These are phyloP conservation scores for Lentinula raphanica DNA, from an alignment of 768 basidiomycete genomes.

Conservation along the genomic window DNA sequence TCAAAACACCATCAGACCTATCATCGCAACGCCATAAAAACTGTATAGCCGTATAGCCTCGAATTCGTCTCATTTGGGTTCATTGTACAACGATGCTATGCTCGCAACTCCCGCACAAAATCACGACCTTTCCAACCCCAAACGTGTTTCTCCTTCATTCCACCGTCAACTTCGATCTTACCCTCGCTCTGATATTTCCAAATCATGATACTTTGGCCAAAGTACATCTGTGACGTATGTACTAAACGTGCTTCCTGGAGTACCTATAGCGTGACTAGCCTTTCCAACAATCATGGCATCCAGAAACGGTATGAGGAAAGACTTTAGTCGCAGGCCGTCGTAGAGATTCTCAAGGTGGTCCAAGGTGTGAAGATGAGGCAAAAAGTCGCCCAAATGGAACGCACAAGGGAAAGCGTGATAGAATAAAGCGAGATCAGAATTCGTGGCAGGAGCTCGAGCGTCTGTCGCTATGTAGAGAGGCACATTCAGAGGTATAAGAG, in stretches of 20 bases:
- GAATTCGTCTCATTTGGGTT: too few species aligned
- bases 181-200: conserved; percentile 46
- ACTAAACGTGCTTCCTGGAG: conserved; percentile 73
- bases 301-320: conserved; percentile 55
- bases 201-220: conserved; percentile 55
- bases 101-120: too few species aligned
- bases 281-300: conserved; percentile 66
- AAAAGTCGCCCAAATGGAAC: conserved; percentile 54
- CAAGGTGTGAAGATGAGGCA: conserved; percentile 23
- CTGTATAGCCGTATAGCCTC: neutral
- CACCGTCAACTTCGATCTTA: conserved; percentile 12
- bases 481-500: conserved; percentile 38
- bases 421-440: conserved; percentile 43
- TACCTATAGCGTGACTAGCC: conserved; percentile 58
- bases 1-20: too few species aligned
- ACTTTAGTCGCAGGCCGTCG: conserved; percentile 43
- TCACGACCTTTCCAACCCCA: too few species aligned
- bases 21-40: conserved; percentile 5
- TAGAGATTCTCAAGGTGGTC: conserved; percentile 34
- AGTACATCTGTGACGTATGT: conserved; percentile 62
- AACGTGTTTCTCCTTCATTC: too few species aligned
- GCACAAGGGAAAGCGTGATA: conserved; percentile 57
- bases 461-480: conserved; percentile 70
- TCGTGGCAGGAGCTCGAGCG: conserved; percentile 29
- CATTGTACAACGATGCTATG: too few species aligned